A percentile compares a stretch with the other conserved stretches of the same genome.
These are phyloP conservation scores for Populus hybrid DNA, from an alignment of 441 rosid genomes.

Conservation along the genomic window DNA sequence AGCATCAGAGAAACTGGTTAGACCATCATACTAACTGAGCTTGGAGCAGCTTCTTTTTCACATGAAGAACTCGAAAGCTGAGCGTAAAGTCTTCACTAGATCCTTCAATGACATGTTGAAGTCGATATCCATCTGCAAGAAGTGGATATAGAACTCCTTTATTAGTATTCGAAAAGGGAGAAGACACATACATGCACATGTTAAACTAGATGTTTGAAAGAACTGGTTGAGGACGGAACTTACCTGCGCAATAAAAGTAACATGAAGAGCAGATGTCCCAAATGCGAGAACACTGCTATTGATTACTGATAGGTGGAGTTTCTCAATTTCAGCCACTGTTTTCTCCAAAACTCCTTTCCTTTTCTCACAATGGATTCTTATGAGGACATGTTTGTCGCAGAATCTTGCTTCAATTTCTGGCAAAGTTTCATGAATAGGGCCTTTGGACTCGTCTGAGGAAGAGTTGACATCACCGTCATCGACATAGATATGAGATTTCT, in stretches of 20 bases:
- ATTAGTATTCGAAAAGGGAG: not conserved
- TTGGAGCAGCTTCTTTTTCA: slow-evolving; percentile 16
- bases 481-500: slow-evolving; percentile 46
- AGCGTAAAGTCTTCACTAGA: slow-evolving; percentile 55
- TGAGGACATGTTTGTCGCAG: slow-evolving; percentile 53
- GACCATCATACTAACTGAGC: not conserved
- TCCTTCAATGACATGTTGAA: slow-evolving; percentile 54
- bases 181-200: not conserved
- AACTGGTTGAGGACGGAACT: not conserved
- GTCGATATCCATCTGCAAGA: slow-evolving; percentile 60
- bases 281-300: slow-evolving; percentile 62
- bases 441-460: slow-evolving; percentile 30
- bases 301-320: slow-evolving; percentile 40
- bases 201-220: not conserved
- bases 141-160: not conserved
- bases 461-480: slow-evolving; percentile 24
- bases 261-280: slow-evolving; percentile 53
- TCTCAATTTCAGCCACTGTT: slow-evolving; percentile 56
- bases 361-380: slow-evolving; percentile 71
- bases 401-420: slow-evolving; percentile 76
- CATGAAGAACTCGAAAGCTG: slow-evolving; percentile 41
- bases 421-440: slow-evolving; percentile 27
- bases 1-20: not conserved
- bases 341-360: slow-evolving; percentile 51
- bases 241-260: slow-evolving; percentile 69